phyloP scores from a whole-genome alignment of 2,329 filamentous ascomycete species.

The Uncinocarpus reesii region DNA sequence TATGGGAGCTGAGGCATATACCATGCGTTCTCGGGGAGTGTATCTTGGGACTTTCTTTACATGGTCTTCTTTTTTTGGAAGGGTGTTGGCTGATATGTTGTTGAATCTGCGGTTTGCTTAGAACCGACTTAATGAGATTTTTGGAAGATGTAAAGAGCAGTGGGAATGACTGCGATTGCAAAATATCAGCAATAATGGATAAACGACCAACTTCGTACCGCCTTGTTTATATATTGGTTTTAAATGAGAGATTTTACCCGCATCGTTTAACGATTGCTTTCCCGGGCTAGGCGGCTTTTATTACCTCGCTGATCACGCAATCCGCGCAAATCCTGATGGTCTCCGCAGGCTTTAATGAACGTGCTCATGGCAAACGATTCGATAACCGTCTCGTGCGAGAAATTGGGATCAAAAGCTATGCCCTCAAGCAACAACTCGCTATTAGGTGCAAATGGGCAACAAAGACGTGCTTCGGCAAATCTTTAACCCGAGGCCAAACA shows the following conservation, averaged over 20 bases:
- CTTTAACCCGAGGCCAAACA: not conserved
- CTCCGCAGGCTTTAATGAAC: not conserved
- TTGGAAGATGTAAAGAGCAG: not conserved
- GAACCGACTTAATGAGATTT: not conserved
- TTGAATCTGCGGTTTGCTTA: not conserved
- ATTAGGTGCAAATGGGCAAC: not conserved
- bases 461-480: not conserved
- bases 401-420: not conserved
- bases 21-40: not conserved
- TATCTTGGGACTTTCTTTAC: not conserved
- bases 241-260: not conserved
- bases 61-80: slow-evolving; percentile 3
- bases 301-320: slow-evolving; percentile 4
- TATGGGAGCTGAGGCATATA: slow-evolving; percentile 2
- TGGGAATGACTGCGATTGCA: not conserved
- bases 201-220: too few relatives aligned
- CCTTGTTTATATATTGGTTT: not conserved
- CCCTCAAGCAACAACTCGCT: too few relatives aligned
- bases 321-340: not conserved
- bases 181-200: not conserved
- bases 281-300: slow-evolving; percentile 4
- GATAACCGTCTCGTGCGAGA: not conserved
- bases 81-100: not conserved
- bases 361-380: not conserved
- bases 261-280: not conserved